A percentile compares a stretch with the other conserved stretches of the same genome.
phyloP scores from a whole-genome alignment of 2,329 filamentous ascomycete genomes.

The Alternaria gansuensis region DNA sequence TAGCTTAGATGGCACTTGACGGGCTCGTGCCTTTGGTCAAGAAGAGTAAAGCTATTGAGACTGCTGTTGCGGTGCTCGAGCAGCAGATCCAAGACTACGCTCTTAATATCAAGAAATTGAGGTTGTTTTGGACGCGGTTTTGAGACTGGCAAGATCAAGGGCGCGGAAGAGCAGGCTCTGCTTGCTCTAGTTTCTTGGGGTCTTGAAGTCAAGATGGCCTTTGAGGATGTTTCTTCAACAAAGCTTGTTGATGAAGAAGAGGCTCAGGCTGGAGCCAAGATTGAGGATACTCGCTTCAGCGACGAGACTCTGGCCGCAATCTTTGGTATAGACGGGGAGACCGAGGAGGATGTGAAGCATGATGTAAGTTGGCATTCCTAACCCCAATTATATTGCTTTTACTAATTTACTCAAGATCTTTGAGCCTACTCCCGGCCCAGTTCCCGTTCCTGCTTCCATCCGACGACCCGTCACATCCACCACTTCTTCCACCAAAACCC shows the following conservation, averaged over 20 bases:
- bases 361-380: background rate
- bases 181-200: background rate
- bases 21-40: background rate
- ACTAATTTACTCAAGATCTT: background rate
- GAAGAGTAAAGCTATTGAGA: background rate
- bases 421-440: background rate
- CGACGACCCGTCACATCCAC: background rate
- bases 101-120: background rate
- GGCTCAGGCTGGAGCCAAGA: background rate
- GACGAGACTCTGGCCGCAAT: background rate
- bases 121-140: background rate
- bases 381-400: no score
- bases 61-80: background rate
- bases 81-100: background rate
- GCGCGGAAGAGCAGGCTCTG: background rate
- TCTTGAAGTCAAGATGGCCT: background rate
- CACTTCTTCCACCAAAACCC: background rate
- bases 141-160: background rate
- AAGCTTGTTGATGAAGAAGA: background rate
- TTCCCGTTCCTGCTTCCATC: background rate
- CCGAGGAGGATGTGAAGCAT: background rate
- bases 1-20: background rate
- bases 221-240: background rate
- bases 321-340: background rate
- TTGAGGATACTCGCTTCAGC: background rate